phyloP scores from a whole-genome alignment of 345 rosid species.

The Salix caprea region DNA sequence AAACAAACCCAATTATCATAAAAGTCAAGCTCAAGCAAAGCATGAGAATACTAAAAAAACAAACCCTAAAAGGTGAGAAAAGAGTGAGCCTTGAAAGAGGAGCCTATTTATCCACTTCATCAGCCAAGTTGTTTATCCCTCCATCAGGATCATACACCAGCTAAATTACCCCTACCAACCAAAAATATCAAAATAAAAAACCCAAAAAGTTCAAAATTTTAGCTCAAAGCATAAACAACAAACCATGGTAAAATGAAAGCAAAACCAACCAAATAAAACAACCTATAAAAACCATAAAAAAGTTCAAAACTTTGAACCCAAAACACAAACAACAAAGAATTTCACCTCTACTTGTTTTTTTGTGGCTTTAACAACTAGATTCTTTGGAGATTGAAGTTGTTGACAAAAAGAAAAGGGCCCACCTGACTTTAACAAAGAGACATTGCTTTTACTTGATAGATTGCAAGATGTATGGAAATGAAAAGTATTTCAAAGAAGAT shows the following conservation, averaged over 20 bases:
- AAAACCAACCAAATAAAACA: background rate
- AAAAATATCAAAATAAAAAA: constrained; percentile 1
- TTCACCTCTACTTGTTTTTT: constrained; percentile 55
- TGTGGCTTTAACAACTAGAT: constrained; percentile 43
- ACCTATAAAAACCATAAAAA: background rate
- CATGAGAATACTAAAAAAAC: background rate
- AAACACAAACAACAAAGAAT: background rate
- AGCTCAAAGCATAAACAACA: background rate
- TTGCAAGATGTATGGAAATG: constrained; percentile 20
- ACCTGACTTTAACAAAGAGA: constrained; percentile 18
- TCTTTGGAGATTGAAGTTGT: constrained; percentile 31
- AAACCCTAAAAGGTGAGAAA: constrained; percentile 97
- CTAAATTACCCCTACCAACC: constrained; percentile 34
- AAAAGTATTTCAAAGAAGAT: constrained; percentile 41
- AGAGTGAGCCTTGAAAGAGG: constrained; percentile 87
- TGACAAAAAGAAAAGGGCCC: constrained; percentile 24
- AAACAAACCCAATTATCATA: background rate
- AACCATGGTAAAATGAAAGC: background rate
- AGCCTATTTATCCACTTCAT: constrained; percentile 73
- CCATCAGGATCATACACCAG: constrained; percentile 80
- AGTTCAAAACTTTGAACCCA: background rate
- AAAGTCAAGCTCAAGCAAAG: constrained; percentile 4
- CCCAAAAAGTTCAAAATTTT: background rate
- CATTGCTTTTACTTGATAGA: constrained; percentile 27
- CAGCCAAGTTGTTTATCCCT: constrained; percentile 65